Conservation (phyloP, 2,329 filamentous ascomycete species). For the Monilinia fructicola region DNA sequence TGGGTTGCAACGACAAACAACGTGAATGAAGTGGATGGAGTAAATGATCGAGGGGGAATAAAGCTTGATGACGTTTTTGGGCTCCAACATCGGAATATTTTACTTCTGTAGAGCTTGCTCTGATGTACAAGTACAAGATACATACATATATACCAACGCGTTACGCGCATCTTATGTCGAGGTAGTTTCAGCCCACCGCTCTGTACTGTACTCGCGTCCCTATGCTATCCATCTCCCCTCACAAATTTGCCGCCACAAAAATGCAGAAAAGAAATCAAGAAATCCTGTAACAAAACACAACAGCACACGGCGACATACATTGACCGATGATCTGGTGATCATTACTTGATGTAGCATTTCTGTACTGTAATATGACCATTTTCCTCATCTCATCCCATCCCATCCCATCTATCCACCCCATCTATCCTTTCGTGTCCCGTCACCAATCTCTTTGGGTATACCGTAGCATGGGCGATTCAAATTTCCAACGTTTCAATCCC, state of each 20-base stretch:
- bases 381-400: background rate
- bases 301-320: background rate
- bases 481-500: background rate
- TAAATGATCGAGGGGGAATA: background rate
- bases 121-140: background rate
- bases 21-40: background rate
- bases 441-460: background rate
- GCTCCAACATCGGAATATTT: background rate
- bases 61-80: background rate
- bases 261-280: background rate
- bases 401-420: slow-evolving; percentile 5
- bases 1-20: background rate
- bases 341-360: background rate
- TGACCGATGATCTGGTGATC: slow-evolving; percentile 15
- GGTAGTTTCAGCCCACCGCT: background rate
- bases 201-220: background rate
- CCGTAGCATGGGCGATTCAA: no score
- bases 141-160: background rate
- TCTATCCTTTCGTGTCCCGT: background rate
- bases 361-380: background rate
- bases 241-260: background rate
- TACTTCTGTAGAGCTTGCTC: background rate
- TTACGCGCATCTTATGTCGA: background rate
- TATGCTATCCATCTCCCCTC: background rate
- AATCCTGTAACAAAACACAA: background rate